These are phyloP conservation scores for Inonotus hispidus DNA, from an alignment of 1,284 basidiomycete species.

Conservation along the genomic window DNA sequence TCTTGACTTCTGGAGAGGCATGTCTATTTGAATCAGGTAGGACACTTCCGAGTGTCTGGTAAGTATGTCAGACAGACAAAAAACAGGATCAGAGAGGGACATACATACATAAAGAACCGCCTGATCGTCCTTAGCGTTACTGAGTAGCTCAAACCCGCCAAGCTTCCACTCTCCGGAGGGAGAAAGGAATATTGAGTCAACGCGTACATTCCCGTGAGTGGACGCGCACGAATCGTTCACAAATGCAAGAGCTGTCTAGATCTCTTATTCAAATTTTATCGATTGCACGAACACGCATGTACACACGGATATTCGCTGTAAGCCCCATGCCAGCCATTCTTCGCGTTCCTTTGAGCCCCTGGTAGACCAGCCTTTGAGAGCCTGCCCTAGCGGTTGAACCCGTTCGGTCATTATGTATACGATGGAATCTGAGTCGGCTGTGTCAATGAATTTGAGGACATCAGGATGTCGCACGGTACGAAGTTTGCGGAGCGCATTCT, in stretches of 20 bases:
- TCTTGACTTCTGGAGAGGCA: constrained; percentile 87
- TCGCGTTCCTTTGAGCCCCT: constrained; percentile 63
- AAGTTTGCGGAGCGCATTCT: constrained; percentile 88
- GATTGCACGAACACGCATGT: not conserved
- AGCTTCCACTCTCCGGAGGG: constrained; percentile 95
- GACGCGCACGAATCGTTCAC: constrained; percentile 83
- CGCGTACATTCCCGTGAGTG: constrained; percentile 83
- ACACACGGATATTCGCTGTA: constrained; percentile 84
- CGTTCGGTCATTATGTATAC: constrained; percentile 96
- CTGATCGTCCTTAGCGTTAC: constrained; percentile 71
- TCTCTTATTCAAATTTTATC: constrained; percentile 15
- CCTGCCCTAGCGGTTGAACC: constrained; percentile 70
- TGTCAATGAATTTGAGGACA: constrained; percentile 93
- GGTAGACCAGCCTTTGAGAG: constrained; percentile 58
- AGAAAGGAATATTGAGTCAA: constrained; percentile 82
- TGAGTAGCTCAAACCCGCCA: constrained; percentile 90
- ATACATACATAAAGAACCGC: constrained; percentile 73
- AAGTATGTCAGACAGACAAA: constrained; percentile 24
- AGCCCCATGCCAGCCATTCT: constrained; percentile 93
- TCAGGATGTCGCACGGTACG: constrained; percentile 93
- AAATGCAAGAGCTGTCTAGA: constrained; percentile 84
- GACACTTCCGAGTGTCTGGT: constrained; percentile 66
- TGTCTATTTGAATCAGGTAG: constrained; percentile 55
- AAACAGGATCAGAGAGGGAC: constrained; percentile 17
- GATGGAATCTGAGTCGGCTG: constrained; percentile 80